phyloP scores from a whole-genome alignment of 495 filamentous ascomycete genomes.

The Neurospora sp. region DNA sequence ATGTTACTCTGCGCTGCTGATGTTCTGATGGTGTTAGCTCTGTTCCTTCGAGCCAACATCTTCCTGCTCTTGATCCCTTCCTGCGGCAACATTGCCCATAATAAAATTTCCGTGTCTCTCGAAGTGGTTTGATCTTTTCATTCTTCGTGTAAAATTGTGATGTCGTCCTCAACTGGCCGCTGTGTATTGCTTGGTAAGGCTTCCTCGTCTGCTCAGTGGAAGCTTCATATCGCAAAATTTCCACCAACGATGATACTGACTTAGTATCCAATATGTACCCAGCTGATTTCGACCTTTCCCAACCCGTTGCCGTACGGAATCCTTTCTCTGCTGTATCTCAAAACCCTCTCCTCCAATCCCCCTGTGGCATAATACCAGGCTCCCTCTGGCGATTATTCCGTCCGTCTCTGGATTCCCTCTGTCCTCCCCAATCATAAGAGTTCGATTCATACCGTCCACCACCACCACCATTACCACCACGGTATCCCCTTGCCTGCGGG shows the following conservation, averaged over 20 bases:
- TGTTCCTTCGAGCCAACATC: too few species aligned
- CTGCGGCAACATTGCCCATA: too few species aligned
- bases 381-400: not conserved
- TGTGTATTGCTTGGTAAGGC: too few species aligned
- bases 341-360: conserved; percentile 48
- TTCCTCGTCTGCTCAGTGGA: too few species aligned
- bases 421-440: not conserved
- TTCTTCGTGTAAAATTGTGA: too few species aligned
- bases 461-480: not conserved
- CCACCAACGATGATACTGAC: not conserved
- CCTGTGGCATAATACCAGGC: conserved; percentile 29
- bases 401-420: conserved; percentile 15
- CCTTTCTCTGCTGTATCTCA: not conserved
- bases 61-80: too few species aligned
- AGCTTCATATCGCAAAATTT: too few species aligned
- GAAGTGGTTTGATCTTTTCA: too few species aligned
- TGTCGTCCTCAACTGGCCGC: too few species aligned
- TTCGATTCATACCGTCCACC: conserved; percentile 1
- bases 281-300: not conserved
- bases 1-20: too few species aligned
- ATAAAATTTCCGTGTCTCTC: too few species aligned
- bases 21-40: too few species aligned
- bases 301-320: not conserved
- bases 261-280: not conserved
- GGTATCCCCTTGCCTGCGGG: not conserved